Percentiles rank a stretch among this genome's conserved stretches.
phyloP scores from a whole-genome alignment of 768 basidiomycete genomes.

The Hericium rajendrae region DNA sequence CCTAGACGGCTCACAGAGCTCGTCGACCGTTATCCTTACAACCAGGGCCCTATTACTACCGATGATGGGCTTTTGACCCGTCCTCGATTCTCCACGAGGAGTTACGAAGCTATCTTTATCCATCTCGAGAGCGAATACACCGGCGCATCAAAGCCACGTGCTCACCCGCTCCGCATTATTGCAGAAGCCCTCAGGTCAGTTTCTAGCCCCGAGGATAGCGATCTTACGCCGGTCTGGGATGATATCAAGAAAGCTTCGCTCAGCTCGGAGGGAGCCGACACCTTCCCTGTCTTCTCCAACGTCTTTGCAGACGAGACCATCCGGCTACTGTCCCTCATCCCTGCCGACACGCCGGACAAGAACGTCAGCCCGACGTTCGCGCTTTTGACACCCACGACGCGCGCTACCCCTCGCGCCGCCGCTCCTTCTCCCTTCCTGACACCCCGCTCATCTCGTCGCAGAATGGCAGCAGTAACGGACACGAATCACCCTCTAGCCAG shows the following conservation, averaged over 20 bases:
- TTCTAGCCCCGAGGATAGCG: constrained; percentile 24
- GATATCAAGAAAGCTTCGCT: constrained; percentile 36
- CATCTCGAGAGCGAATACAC: constrained; percentile 46
- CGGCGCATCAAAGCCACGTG: constrained; percentile 24
- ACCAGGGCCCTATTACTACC: constrained; percentile 21
- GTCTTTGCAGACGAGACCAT: constrained; percentile 67
- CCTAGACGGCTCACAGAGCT: constrained; percentile 66
- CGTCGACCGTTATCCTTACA: constrained; percentile 60
- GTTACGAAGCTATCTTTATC: constrained; percentile 55
- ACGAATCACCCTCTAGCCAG: constrained; percentile 1
- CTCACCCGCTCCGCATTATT: constrained; percentile 51
- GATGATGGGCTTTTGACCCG: constrained; percentile 43
- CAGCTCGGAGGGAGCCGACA: constrained; percentile 22
- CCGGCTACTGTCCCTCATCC: constrained; percentile 37
- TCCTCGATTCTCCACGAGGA: constrained; percentile 61
- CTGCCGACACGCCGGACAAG: constrained; percentile 28
- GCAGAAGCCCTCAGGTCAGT: constrained; percentile 48
- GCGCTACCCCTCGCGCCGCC: constrained; percentile 20
- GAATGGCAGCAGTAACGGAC: not conserved
- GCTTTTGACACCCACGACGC: constrained; percentile 23
- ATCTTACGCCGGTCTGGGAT: constrained; percentile 42
- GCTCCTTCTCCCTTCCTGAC: constrained; percentile 4
- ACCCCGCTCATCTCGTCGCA: constrained; percentile 4
- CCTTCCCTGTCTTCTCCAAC: constrained; percentile 31
- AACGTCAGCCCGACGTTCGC: constrained; percentile 14